phyloP scores from a whole-genome alignment of 768 basidiomycete genomes.

The Paxillus ammoniavirescens region DNA sequence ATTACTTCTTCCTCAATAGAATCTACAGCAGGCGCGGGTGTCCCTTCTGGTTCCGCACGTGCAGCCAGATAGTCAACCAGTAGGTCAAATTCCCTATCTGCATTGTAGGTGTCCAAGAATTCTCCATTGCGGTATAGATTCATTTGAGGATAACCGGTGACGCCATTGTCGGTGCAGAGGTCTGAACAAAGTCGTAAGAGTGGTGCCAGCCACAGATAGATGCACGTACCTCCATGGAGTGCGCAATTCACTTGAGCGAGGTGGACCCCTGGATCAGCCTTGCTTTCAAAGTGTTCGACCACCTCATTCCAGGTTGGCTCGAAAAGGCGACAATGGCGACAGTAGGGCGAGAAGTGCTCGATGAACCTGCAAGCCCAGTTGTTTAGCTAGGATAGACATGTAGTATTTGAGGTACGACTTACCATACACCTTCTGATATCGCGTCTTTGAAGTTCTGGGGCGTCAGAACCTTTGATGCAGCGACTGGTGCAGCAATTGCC shows the following conservation, averaged over 20 bases:
- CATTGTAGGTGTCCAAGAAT: constrained; percentile 54
- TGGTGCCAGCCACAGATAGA: not conserved
- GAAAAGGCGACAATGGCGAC: constrained; percentile 75
- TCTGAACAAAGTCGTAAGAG: constrained; percentile 44
- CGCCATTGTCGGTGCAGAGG: constrained; percentile 67
- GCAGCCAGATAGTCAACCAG: constrained; percentile 56
- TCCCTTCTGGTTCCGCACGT: constrained; percentile 34
- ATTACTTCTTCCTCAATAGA: constrained; percentile 4
- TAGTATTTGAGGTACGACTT: constrained; percentile 6
- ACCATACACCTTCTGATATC: constrained; percentile 61
- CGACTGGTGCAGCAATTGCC: constrained; percentile 34
- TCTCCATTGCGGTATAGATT: constrained; percentile 70
- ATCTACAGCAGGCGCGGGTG: constrained; percentile 5
- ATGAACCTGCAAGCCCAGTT: constrained; percentile 50
- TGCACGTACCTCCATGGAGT: constrained; percentile 65
- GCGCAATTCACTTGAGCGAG: constrained; percentile 84
- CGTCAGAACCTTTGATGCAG: constrained; percentile 41
- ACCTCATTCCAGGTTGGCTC: constrained; percentile 81
- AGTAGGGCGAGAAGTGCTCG: constrained; percentile 88
- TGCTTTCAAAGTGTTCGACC: constrained; percentile 48
- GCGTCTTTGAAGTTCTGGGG: constrained; percentile 58
- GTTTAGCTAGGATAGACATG: not conserved
- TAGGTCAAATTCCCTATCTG: constrained; percentile 50
- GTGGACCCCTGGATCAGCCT: constrained; percentile 40
- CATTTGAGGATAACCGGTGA: constrained; percentile 76